phyloP scores from a whole-genome alignment of 139 green algal species.

The Auxenochlorella pyrenoidosa region DNA sequence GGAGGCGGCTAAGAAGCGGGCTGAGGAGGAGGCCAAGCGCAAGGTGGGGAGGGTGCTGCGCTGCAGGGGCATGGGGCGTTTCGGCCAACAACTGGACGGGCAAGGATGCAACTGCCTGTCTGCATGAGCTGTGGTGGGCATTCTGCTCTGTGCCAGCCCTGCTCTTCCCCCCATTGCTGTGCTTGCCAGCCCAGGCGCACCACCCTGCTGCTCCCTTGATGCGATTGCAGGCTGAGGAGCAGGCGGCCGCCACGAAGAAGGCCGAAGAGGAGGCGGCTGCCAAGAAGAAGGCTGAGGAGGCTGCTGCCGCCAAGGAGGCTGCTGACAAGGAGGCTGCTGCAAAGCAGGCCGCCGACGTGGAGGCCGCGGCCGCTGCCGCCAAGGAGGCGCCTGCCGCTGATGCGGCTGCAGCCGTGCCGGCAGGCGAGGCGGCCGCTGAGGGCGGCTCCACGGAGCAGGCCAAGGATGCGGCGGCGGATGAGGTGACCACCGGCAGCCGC shows the following conservation, averaged over 20 bases:
- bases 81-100: no score
- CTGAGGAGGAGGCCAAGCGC: constrained; percentile 18
- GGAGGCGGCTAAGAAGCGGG: background rate
- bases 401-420: background rate
- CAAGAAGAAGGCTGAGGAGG: constrained; percentile 19
- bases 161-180: no score
- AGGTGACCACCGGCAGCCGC: background rate
- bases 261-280: constrained; percentile 1
- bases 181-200: background rate
- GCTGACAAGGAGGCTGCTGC: constrained; percentile 9
- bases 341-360: background rate
- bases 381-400: background rate
- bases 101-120: no score
- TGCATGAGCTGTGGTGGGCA: no score
- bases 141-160: no score
- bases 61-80: no score
- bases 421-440: constrained; percentile 17
- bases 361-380: background rate
- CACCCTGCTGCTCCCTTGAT: background rate
- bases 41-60: background rate
- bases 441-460: constrained; percentile 3
- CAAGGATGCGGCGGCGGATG: background rate
- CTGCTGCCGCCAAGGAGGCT: constrained; percentile 3
- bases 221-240: background rate
- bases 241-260: background rate